phyloP scores from a whole-genome alignment of 352 stramenopile species.

The Pythium aristosporum region DNA sequence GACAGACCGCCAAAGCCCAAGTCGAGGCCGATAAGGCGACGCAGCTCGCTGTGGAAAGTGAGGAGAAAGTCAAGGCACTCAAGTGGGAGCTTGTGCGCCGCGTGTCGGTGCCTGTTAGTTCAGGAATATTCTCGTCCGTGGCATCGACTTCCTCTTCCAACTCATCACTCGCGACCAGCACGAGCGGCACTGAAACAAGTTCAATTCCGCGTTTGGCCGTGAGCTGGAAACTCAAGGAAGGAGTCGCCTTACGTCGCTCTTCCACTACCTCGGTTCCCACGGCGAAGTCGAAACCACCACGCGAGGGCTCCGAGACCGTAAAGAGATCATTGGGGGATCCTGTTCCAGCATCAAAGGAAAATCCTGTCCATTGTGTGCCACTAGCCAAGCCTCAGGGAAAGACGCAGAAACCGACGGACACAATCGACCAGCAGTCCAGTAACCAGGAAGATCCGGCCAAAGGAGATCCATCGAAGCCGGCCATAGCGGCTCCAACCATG shows the following conservation, averaged over 20 bases:
- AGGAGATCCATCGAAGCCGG: not conserved
- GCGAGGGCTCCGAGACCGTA: not conserved
- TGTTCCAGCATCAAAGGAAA: not conserved
- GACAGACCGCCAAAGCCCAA: slow-evolving; percentile 46
- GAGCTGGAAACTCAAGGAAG: slow-evolving; percentile 59
- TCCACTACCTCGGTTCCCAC: slow-evolving; percentile 14
- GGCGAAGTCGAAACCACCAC: not conserved
- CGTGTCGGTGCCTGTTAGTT: slow-evolving; percentile 26
- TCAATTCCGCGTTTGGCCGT: slow-evolving; percentile 37
- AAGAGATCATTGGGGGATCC: not conserved
- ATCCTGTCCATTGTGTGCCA: not conserved
- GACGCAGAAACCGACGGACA: not conserved
- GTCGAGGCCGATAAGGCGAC: slow-evolving; percentile 49
- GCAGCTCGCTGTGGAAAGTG: slow-evolving; percentile 34
- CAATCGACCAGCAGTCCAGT: not conserved
- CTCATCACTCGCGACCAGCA: slow-evolving; percentile 16
- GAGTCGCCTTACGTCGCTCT: slow-evolving; percentile 33
- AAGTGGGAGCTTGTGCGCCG: slow-evolving; percentile 77
- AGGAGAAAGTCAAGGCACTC: slow-evolving; percentile 68
- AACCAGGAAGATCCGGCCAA: not conserved
- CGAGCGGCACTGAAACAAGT: slow-evolving; percentile 10
- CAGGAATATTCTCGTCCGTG: slow-evolving; percentile 2
- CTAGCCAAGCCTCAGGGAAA: not conserved
- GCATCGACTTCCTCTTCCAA: slow-evolving; percentile 9
- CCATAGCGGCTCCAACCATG: not conserved